These are phyloP conservation scores for Dactylellina haptotyla DNA, from an alignment of 2,329 filamentous ascomycete genomes.

Conservation along the genomic window DNA sequence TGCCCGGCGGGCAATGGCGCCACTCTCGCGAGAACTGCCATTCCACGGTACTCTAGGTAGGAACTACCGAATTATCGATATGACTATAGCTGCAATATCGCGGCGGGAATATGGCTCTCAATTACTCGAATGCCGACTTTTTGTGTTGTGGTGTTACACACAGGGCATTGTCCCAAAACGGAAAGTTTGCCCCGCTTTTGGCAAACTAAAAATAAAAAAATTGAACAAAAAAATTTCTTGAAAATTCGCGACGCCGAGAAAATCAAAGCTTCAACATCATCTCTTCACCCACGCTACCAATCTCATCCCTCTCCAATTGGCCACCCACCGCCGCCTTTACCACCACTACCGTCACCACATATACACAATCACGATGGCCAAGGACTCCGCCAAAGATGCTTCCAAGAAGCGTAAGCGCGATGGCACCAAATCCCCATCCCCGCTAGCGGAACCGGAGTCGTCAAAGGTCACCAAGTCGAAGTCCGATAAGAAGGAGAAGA, in stretches of 20 bases:
- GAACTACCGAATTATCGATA: background rate
- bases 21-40: background rate
- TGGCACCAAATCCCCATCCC: constrained; percentile 51
- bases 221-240: constrained; percentile 30
- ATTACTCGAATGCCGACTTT: no score
- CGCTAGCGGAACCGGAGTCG: constrained; percentile 58
- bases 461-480: constrained; percentile 60
- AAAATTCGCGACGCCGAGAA: constrained; percentile 33
- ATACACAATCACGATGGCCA: constrained; percentile 53
- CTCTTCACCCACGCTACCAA: constrained; percentile 34
- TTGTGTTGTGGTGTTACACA: constrained; percentile 38
- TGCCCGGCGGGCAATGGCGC: background rate
- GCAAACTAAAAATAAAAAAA: constrained; percentile 28
- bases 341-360: background rate
- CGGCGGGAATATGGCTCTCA: no score
- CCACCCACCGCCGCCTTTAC: constrained; percentile 6
- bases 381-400: constrained; percentile 55
- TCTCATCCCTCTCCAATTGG: constrained; percentile 26
- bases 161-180: constrained; percentile 10
- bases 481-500: constrained; percentile 61
- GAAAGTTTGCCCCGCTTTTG: constrained; percentile 28
- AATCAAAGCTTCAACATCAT: constrained; percentile 24
- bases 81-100: no score
- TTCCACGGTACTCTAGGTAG: background rate
- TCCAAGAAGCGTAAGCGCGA: constrained; percentile 56